Percentiles rank a stretch among this genome's conserved stretches.
Evolutionary conservation across 2,329 filamentous ascomycete species (phyloP).

Genomic region (Xylaria sp.): DNA sequence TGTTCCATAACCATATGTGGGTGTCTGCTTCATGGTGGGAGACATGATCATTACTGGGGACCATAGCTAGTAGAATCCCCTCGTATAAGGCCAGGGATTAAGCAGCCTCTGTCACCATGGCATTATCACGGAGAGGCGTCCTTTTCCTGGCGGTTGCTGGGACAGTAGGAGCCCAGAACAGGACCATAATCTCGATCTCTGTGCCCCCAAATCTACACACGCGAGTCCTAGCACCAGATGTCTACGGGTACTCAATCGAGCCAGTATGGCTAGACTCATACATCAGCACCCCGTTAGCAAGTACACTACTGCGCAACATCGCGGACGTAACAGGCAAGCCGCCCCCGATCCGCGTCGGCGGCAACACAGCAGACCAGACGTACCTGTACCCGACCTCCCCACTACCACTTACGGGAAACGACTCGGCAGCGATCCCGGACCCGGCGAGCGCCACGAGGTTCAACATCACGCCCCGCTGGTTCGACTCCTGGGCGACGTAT

Average conservation of each 20-base stretch:
- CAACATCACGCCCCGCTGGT: conserved; percentile 52
- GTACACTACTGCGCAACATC: conserved; percentile 46
- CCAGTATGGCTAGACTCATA: conserved; percentile 51
- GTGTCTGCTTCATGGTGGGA: not conserved
- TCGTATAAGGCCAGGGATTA: not conserved
- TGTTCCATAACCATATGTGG: not conserved
- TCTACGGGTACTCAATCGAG: conserved; percentile 52
- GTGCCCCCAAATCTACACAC: conserved; percentile 45
- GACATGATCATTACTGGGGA: not conserved
- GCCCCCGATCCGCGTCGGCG: conserved; percentile 50
- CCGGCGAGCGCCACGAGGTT: conserved; percentile 43
- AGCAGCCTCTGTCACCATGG: conserved; percentile 16
- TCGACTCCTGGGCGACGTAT: conserved; percentile 48
- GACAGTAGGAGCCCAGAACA: conserved; percentile 37
- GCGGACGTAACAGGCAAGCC: conserved; percentile 47
- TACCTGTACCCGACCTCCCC: conserved; percentile 45
- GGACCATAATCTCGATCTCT: conserved; percentile 37
- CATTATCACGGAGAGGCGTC: conserved; percentile 12
- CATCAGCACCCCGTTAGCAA: conserved; percentile 45
- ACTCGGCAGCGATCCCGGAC: conserved; percentile 46
- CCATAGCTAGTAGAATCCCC: not conserved
- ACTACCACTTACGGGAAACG: conserved; percentile 45
- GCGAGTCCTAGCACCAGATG: conserved; percentile 46
- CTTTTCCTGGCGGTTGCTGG: conserved; percentile 28
- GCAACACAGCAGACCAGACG: conserved; percentile 52